These are phyloP conservation scores for Cercospora beticola DNA, from an alignment of 2,329 filamentous ascomycete species.

Conservation along the genomic window DNA sequence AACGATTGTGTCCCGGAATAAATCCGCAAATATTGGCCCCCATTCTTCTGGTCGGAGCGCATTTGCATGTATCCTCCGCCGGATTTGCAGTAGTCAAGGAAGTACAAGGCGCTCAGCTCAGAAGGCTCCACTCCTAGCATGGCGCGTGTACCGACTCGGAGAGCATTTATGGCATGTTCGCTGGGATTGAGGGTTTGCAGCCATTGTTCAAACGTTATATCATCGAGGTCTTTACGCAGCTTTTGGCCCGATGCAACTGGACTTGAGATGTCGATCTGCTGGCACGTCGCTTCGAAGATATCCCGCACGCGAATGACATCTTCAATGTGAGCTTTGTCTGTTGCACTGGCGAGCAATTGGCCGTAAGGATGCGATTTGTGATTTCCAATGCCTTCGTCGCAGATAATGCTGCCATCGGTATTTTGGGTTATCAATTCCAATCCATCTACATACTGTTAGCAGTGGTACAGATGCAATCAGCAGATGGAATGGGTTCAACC, in stretches of 20 bases:
- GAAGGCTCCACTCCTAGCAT: conserved; percentile 53
- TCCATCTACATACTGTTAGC: conserved; percentile 29
- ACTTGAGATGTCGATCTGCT: conserved; percentile 32
- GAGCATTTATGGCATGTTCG: conserved; percentile 40
- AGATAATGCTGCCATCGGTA: conserved; percentile 46
- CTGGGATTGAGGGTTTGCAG: conserved; percentile 37
- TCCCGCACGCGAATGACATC: conserved; percentile 40
- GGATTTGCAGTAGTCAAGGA: conserved; percentile 57
- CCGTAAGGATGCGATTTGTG: conserved; percentile 39
- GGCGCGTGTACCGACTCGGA: conserved; percentile 50
- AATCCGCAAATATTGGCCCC: conserved; percentile 55
- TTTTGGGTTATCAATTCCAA: conserved; percentile 52
- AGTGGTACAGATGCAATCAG: not conserved
- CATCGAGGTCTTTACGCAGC: conserved; percentile 36
- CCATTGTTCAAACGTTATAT: conserved; percentile 44
- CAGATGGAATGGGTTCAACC: not conserved
- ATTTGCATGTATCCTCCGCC: conserved; percentile 55
- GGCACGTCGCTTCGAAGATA: conserved; percentile 42
- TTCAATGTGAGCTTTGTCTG: conserved; percentile 23
- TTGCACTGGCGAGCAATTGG: conserved; percentile 28
- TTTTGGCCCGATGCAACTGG: conserved; percentile 32
- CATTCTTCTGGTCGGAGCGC: conserved; percentile 53
- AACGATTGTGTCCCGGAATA: conserved; percentile 50
- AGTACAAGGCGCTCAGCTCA: conserved; percentile 54
- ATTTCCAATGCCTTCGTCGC: conserved; percentile 43